Percentiles rank a stretch among this genome's conserved stretches.
Conservation (phyloP, 2,329 filamentous ascomycete species). For the Malbranchea cinnamomea region DNA sequence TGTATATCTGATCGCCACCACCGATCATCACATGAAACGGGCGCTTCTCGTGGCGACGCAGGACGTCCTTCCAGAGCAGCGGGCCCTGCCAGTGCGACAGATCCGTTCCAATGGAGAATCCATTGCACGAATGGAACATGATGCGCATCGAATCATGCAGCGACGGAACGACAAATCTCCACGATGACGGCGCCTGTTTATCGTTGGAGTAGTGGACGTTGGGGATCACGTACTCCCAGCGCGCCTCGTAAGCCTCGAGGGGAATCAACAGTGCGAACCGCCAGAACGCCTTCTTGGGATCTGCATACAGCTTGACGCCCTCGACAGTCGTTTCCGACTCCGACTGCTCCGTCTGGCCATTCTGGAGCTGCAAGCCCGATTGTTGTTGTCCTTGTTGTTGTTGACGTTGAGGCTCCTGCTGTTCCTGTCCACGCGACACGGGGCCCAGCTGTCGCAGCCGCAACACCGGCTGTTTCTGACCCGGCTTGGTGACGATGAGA, state of each 20-base stretch:
- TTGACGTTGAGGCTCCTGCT: background rate
- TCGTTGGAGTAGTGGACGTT: constrained; percentile 46
- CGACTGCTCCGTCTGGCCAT: constrained; percentile 7
- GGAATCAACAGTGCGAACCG: constrained; percentile 44
- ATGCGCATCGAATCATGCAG: constrained; percentile 51
- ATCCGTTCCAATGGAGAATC: constrained; percentile 52
- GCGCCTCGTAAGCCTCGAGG: constrained; percentile 56
- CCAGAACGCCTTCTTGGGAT: constrained; percentile 44
- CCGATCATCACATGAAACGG: constrained; percentile 63
- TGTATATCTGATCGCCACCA: constrained; percentile 76
- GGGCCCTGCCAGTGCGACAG: constrained; percentile 47
- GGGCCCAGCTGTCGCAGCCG: constrained; percentile 26
- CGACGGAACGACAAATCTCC: constrained; percentile 43
- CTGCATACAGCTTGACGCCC: constrained; percentile 45
- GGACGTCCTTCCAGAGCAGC: constrained; percentile 49
- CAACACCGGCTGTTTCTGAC: constrained; percentile 47
- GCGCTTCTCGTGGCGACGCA: constrained; percentile 42
- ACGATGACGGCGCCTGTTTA: constrained; percentile 38
- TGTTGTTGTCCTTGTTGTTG: too few relatives aligned
- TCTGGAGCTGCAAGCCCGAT: constrained; percentile 7
- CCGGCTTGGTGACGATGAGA: constrained; percentile 63
- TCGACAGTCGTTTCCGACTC: constrained; percentile 20
- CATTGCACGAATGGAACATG: constrained; percentile 56
- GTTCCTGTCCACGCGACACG: constrained; percentile 14
- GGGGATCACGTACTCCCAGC: constrained; percentile 65